Conservation (phyloP, 2,329 filamentous ascomycete species). For the Fusarium equiseti region DNA sequence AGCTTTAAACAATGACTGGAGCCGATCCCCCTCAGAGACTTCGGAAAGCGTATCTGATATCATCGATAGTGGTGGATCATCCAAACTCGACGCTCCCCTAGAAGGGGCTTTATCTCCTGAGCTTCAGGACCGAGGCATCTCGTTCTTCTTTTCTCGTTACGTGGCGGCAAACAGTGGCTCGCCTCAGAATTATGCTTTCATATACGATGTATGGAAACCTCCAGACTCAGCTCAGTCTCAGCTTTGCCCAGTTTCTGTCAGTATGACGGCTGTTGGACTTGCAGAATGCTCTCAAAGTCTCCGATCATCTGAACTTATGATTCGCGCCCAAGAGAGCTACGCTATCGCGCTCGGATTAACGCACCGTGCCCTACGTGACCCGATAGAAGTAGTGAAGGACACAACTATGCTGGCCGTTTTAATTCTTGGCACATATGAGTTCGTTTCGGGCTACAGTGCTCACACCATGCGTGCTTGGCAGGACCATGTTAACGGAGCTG, state of each 20-base stretch:
- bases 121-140: slow-evolving; percentile 59
- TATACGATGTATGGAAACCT: slow-evolving; percentile 66
- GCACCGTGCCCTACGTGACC: slow-evolving; percentile 62
- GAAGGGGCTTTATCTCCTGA: slow-evolving; percentile 29
- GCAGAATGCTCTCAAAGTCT: slow-evolving; percentile 63
- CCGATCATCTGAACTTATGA: slow-evolving; percentile 57
- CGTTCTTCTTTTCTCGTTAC: slow-evolving; percentile 65
- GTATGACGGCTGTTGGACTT: slow-evolving; percentile 67
- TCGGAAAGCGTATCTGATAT: slow-evolving; percentile 39
- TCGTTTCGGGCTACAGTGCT: slow-evolving; percentile 60
- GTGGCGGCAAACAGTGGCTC: slow-evolving; percentile 61
- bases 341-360: slow-evolving; percentile 63
- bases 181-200: slow-evolving; percentile 65
- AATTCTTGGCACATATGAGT: slow-evolving; percentile 67
- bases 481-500: slow-evolving; percentile 66
- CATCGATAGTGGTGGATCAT: slow-evolving; percentile 28
- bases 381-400: slow-evolving; percentile 59
- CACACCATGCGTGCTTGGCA: slow-evolving; percentile 65
- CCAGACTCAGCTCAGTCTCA: slow-evolving; percentile 50
- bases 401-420: slow-evolving; percentile 66
- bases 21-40: slow-evolving; percentile 39
- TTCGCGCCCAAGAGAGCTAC: slow-evolving; percentile 64
- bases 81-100: slow-evolving; percentile 32
- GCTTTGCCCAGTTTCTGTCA: slow-evolving; percentile 62
- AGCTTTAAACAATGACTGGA: slow-evolving; percentile 42